phyloP scores from a whole-genome alignment of 1,284 basidiomycete species.

The Sanghuangporus baumii region DNA sequence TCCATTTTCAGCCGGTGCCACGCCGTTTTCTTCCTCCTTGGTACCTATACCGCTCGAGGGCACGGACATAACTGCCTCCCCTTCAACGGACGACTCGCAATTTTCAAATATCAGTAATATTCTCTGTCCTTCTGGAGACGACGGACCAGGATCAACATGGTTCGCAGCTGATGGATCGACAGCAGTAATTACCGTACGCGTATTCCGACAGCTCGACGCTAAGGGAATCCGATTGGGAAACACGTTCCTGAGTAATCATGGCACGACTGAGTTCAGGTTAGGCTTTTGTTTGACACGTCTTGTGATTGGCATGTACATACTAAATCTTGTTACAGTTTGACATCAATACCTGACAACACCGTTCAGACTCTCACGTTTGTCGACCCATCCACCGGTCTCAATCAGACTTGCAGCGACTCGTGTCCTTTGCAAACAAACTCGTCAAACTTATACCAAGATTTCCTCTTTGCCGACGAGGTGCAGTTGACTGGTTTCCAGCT shows the following conservation, averaged over 20 bases:
- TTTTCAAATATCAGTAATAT: constrained; percentile 72
- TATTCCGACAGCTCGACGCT: constrained; percentile 66
- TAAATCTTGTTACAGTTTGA: constrained; percentile 45
- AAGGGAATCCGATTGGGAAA: constrained; percentile 88
- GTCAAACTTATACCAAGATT: constrained; percentile 82
- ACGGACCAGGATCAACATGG: constrained; percentile 83
- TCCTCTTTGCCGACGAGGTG: constrained; percentile 63
- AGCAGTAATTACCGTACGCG: constrained; percentile 71
- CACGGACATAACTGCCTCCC: constrained; percentile 64
- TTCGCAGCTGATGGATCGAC: constrained; percentile 68
- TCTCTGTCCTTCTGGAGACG: constrained; percentile 77
- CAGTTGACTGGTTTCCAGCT: constrained; percentile 81
- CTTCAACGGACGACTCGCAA: constrained; percentile 56
- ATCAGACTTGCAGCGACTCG: constrained; percentile 59
- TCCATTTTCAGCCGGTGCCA: constrained; percentile 70
- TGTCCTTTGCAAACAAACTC: constrained; percentile 77
- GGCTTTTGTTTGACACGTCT: constrained; percentile 23
- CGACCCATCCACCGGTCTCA: constrained; percentile 71
- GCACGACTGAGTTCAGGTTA: constrained; percentile 83
- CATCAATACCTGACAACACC: constrained; percentile 84
- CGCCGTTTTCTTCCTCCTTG: constrained; percentile 85
- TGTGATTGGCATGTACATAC: background rate
- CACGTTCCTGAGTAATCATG: constrained; percentile 75
- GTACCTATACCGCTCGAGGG: constrained; percentile 76
- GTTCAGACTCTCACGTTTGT: constrained; percentile 73